A percentile compares a stretch with the other conserved stretches of the same genome.
phyloP scores from a whole-genome alignment of 805 yeast genomes.

The Candida nitratophila region DNA sequence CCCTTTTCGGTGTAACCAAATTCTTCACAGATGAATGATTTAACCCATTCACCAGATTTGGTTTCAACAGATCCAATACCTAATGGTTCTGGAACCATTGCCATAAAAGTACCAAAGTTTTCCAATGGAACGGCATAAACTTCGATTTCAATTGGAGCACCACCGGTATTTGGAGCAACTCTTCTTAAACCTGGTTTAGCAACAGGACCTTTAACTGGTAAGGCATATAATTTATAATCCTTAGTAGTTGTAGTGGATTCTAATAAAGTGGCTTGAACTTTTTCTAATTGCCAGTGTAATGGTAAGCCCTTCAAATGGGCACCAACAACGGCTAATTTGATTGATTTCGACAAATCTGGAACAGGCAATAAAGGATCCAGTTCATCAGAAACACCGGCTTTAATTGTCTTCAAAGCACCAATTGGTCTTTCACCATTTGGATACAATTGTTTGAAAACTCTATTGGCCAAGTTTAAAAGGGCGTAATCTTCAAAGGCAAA shows the following conservation, averaged over 20 bases:
- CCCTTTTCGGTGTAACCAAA: constrained; percentile 68
- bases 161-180: constrained; percentile 34
- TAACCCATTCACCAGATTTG: constrained; percentile 73
- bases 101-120: constrained; percentile 72
- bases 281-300: constrained; percentile 87
- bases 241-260: constrained; percentile 62
- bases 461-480: constrained; percentile 71
- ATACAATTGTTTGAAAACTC: constrained; percentile 47
- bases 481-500: constrained; percentile 85
- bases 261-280: constrained; percentile 69
- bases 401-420: constrained; percentile 33
- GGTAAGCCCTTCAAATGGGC: constrained; percentile 89
- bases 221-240: constrained; percentile 71
- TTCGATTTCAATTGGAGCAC: constrained; percentile 65
- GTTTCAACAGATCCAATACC: constrained; percentile 93
- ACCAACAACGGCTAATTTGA: constrained; percentile 89
- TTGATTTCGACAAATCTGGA: constrained; percentile 31
- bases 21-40: constrained; percentile 94
- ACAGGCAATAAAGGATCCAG: constrained; percentile 39
- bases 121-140: constrained; percentile 76
- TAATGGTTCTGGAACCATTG: constrained; percentile 89
- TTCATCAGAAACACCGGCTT: constrained; percentile 34
- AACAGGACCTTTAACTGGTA: constrained; percentile 75
- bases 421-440: constrained; percentile 42
- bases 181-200: constrained; percentile 87